phyloP scores from a whole-genome alignment of 805 yeast genomes.

The Hanseniaspora meyeri region DNA sequence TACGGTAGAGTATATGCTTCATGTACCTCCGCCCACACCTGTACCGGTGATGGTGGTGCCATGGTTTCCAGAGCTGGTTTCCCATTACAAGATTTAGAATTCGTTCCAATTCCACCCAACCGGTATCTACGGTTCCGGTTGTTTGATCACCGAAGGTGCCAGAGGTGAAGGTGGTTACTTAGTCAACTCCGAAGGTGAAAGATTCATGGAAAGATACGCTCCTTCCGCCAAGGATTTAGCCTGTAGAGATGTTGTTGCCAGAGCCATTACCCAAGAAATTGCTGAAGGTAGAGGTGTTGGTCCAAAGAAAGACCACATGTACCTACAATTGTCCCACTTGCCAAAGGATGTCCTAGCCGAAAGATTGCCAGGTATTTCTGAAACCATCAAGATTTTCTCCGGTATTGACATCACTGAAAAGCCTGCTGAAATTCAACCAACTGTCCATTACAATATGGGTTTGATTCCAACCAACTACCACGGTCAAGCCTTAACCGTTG shows the following conservation, averaged over 20 bases:
- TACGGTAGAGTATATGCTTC: conserved; percentile 97
- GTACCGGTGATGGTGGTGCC: conserved; percentile 98
- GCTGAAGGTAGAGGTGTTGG: conserved; percentile 99
- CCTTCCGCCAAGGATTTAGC: conserved; percentile 98
- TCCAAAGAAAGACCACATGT: conserved; percentile 88
- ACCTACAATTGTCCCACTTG: conserved; percentile 81
- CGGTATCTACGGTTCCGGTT: conserved; percentile 98
- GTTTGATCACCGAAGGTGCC: conserved; percentile 98
- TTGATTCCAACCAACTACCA: conserved; percentile 97
- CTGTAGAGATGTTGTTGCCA: conserved; percentile 93
- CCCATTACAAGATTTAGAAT: conserved; percentile 94
- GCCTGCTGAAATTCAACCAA: conserved; percentile 96
- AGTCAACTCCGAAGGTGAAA: conserved; percentile 93
- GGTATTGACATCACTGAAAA: conserved; percentile 99
- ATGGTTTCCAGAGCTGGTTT: conserved; percentile 98
- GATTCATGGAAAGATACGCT: conserved; percentile 99
- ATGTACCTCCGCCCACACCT: conserved; percentile 97
- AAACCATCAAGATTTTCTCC: conserved; percentile 94
- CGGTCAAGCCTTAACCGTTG: conserved; percentile 82
- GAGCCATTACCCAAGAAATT: conserved; percentile 97
- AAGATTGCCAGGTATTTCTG: conserved; percentile 98
- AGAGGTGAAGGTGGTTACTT: conserved; percentile 99
- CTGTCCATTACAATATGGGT: conserved; percentile 99
- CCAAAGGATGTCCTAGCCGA: conserved; percentile 86
- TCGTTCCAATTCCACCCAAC: conserved; percentile 98